phyloP scores from a whole-genome alignment of 2,329 filamentous ascomycete genomes.

The Neofusicoccum kwambonambiense region DNA sequence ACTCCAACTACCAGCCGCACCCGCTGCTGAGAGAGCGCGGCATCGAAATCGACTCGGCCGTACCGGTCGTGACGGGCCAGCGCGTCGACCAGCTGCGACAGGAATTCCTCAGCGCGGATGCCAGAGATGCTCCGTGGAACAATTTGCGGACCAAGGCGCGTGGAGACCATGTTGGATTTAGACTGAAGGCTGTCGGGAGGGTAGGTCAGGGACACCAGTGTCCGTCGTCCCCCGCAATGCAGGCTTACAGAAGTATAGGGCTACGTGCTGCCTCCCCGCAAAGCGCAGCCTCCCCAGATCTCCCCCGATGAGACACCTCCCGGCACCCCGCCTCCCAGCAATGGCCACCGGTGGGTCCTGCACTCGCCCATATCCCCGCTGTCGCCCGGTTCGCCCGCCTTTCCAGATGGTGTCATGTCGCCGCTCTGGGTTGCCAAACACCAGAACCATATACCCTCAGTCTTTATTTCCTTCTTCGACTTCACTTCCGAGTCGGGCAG shows the following conservation, averaged over 20 bases:
- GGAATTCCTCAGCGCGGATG: slow-evolving; percentile 66
- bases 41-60: slow-evolving; percentile 64
- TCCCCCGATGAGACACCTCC: slow-evolving; percentile 52
- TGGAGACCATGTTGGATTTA: slow-evolving; percentile 57
- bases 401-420: slow-evolving; percentile 85
- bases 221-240: slow-evolving; percentile 24
- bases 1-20: slow-evolving; percentile 32
- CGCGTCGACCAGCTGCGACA: slow-evolving; percentile 65
- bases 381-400: slow-evolving; percentile 76
- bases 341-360: slow-evolving; percentile 53
- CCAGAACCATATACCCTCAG: slow-evolving; percentile 76
- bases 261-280: slow-evolving; percentile 60
- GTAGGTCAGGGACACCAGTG: slow-evolving; percentile 57
- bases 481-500: slow-evolving; percentile 71
- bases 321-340: slow-evolving; percentile 50
- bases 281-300: slow-evolving; percentile 59
- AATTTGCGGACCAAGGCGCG: slow-evolving; percentile 41
- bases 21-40: slow-evolving; percentile 49
- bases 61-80: slow-evolving; percentile 64
- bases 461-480: slow-evolving; percentile 77
- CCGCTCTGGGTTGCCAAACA: slow-evolving; percentile 85
- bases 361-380: slow-evolving; percentile 92
- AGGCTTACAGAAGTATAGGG: slow-evolving; percentile 37
- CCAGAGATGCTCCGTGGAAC: slow-evolving; percentile 66
- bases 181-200: slow-evolving; percentile 73